phyloP scores from a whole-genome alignment of 352 stramenopile species.

The Phytophthora cactorum region DNA sequence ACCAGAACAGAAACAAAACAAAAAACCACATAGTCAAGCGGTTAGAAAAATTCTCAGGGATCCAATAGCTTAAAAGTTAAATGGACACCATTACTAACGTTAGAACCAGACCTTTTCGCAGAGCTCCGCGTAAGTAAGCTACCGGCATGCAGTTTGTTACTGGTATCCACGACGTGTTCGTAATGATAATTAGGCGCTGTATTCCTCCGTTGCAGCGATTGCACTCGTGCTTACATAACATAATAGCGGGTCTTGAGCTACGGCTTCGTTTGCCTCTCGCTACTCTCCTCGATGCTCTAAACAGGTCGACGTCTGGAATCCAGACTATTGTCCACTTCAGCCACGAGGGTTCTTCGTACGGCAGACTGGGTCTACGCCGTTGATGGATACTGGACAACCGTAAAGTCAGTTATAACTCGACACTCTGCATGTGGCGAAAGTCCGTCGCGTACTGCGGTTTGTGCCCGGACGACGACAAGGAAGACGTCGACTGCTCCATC shows the following conservation, averaged over 20 bases:
- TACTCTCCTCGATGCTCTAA: slow-evolving; percentile 36
- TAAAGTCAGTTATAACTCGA: slow-evolving; percentile 43
- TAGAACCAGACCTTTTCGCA: no score
- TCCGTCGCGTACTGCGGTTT: slow-evolving; percentile 36
- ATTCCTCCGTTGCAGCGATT: slow-evolving; percentile 32
- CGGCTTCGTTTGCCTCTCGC: slow-evolving; percentile 29
- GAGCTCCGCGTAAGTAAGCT: no score
- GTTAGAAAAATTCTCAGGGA: no score
- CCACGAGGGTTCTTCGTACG: slow-evolving; percentile 26
- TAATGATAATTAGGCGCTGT: slow-evolving; percentile 44
- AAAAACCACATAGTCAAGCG: no score
- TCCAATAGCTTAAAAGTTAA: no score
- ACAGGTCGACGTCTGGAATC: no score
- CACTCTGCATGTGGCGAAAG: slow-evolving; percentile 40
- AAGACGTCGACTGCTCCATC: slow-evolving; percentile 37
- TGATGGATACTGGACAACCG: slow-evolving; percentile 5
- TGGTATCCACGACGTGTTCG: no score
- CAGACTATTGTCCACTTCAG: background rate
- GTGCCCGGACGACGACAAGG: slow-evolving; percentile 28
- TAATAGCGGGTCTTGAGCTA: slow-evolving; percentile 32
- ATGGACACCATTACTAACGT: no score
- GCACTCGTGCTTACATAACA: slow-evolving; percentile 42
- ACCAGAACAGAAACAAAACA: no score
- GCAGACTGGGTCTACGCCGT: slow-evolving; percentile 23
- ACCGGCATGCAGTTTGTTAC: no score